phyloP scores from a whole-genome alignment of 2,329 filamentous ascomycete genomes.

The Pseudocercospora vitis region DNA sequence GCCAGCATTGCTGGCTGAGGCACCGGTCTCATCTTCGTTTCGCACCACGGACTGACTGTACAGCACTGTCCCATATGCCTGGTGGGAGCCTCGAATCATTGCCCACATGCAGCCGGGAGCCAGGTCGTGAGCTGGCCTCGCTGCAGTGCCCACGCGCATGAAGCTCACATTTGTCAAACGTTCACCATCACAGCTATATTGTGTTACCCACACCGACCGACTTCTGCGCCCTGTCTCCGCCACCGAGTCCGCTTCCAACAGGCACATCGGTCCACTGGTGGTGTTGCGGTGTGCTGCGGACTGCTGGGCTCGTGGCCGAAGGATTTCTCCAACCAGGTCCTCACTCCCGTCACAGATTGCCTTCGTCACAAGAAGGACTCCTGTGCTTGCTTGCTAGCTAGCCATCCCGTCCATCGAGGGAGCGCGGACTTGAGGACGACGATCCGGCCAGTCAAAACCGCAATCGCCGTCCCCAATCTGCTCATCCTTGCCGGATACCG shows the following conservation, averaged over 20 bases:
- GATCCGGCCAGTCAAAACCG: not conserved
- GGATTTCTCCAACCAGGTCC: not conserved
- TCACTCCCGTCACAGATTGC: not conserved
- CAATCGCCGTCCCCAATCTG: not conserved
- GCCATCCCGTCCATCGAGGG: not conserved
- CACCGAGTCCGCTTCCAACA: not conserved
- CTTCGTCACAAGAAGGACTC: not conserved
- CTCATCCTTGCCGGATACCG: not conserved
- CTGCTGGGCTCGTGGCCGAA: not conserved
- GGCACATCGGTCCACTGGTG: constrained; percentile 9
- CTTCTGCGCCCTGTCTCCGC: constrained; percentile 5
- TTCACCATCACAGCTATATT: constrained; percentile 2
- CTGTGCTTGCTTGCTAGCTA: not conserved
- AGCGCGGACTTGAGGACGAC: not conserved
- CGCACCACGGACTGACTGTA: too few relatives aligned
- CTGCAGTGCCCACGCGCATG: constrained; percentile 9
- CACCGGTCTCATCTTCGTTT: constrained; percentile 21
- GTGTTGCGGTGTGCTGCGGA: constrained; percentile 10
- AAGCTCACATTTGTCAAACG: constrained; percentile 3
- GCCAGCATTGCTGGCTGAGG: constrained; percentile 11
- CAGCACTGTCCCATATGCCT: constrained; percentile 12
- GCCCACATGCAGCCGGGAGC: constrained; percentile 17
- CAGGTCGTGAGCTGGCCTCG: not conserved
- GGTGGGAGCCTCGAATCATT: constrained; percentile 10
- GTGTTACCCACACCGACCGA: constrained; percentile 11